Percentiles rank a stretch among this genome's conserved stretches.
These are phyloP conservation scores for Metschnikowia lunata DNA, from an alignment of 805 yeast genomes.

Conservation along the genomic window DNA sequence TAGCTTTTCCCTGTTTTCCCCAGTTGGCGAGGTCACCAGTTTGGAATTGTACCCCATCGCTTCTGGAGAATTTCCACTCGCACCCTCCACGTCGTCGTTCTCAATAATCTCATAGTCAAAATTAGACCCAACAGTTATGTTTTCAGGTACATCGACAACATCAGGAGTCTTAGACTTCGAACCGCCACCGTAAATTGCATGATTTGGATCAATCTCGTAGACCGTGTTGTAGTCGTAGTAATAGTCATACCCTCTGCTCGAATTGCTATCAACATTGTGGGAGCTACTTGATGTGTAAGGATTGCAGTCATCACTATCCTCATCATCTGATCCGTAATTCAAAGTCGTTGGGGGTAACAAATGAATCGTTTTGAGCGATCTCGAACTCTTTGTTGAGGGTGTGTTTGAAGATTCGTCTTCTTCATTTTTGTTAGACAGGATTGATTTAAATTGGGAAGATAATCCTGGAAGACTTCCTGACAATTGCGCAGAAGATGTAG, in stretches of 20 bases:
- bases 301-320: conserved; percentile 55
- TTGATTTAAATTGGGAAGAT: conserved; percentile 8
- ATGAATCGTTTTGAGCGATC: conserved; percentile 56
- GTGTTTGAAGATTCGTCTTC: conserved; percentile 24
- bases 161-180: conserved; percentile 30
- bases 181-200: conserved; percentile 31
- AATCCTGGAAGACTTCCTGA: conserved; percentile 17
- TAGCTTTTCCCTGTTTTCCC: conserved; percentile 10
- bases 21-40: neutral
- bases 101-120: conserved; percentile 36
- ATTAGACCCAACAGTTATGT: conserved; percentile 37
- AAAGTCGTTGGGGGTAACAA: conserved; percentile 82
- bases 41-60: conserved; percentile 1
- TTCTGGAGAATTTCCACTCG: conserved; percentile 17
- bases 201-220: conserved; percentile 50
- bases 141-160: conserved; percentile 46
- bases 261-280: conserved; percentile 64
- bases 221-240: conserved; percentile 79
- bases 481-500: conserved; percentile 32
- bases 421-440: conserved; percentile 6
- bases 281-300: conserved; percentile 53
- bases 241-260: conserved; percentile 66
- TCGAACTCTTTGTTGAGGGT: conserved; percentile 27
- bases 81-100: conserved; percentile 19
- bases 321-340: conserved; percentile 65